These are phyloP conservation scores for Penicillium sp. DNA, from an alignment of 2,329 filamentous ascomycete genomes.

Conservation along the genomic window DNA sequence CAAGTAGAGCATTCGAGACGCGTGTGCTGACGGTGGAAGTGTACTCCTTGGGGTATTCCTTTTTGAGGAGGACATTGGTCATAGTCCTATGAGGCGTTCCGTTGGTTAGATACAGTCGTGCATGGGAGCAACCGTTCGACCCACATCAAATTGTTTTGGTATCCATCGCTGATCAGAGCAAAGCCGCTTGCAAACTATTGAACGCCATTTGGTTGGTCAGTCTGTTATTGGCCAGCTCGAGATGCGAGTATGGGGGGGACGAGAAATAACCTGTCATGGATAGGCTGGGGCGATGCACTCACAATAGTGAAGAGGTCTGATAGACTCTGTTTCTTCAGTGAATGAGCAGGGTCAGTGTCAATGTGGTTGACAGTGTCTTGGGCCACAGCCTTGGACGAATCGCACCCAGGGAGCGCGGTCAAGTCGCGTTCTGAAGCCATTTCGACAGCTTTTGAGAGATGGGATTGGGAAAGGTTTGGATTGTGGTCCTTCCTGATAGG, in stretches of 20 bases:
- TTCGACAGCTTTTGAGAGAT: background rate
- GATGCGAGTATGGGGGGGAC: background rate
- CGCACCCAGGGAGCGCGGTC: background rate
- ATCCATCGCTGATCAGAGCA: conserved; percentile 26
- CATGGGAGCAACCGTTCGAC: conserved; percentile 2
- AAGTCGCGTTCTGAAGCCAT: background rate
- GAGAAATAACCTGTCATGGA: background rate
- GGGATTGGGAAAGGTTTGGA: background rate
- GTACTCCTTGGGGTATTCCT: conserved; percentile 22
- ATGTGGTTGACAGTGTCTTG: background rate
- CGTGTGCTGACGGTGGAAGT: conserved; percentile 23
- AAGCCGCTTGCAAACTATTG: conserved; percentile 24
- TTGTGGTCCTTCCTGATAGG: background rate
- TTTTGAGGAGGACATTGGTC: conserved; percentile 24
- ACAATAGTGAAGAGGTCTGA: conserved; percentile 26
- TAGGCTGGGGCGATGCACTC: background rate
- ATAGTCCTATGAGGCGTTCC: conserved; percentile 18
- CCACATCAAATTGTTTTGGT: conserved; percentile 26
- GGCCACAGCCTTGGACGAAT: background rate
- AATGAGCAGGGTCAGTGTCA: background rate
- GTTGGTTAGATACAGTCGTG: background rate
- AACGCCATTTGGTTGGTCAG: background rate
- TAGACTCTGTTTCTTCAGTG: conserved; percentile 18
- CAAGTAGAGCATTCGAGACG: conserved; percentile 24
- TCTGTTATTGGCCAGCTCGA: background rate